Conservation (phyloP, 805 yeast genomes). For the Zygotorulaspora chibaensis region DNA sequence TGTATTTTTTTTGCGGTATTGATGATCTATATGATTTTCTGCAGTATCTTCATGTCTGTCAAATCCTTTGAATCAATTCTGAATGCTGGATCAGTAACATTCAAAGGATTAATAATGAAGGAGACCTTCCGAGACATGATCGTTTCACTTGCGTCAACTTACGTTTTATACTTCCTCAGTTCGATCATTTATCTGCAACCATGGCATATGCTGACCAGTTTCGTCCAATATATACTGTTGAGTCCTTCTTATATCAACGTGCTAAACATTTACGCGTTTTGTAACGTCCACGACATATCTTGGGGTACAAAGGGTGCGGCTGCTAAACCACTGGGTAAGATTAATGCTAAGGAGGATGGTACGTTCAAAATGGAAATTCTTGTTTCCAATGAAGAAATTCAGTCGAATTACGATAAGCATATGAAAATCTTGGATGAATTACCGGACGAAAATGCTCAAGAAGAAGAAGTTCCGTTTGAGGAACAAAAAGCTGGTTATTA, state of each 20-base stretch:
- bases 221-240: slow-evolving; percentile 73
- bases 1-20: slow-evolving; percentile 78
- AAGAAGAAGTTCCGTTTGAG: slow-evolving; percentile 36
- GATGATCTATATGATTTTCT: slow-evolving; percentile 86
- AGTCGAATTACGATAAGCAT: slow-evolving; percentile 63
- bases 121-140: slow-evolving; percentile 78
- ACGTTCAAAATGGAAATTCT: slow-evolving; percentile 69
- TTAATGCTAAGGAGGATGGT: slow-evolving; percentile 63
- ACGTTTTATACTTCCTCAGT: slow-evolving; percentile 71
- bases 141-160: slow-evolving; percentile 82
- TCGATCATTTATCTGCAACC: slow-evolving; percentile 85
- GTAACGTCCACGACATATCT: slow-evolving; percentile 92
- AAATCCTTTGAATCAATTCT: slow-evolving; percentile 56
- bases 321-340: slow-evolving; percentile 75
- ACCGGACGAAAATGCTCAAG: slow-evolving; percentile 36
- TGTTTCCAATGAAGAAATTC: slow-evolving; percentile 70
- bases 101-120: slow-evolving; percentile 52
- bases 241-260: slow-evolving; percentile 91
- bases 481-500: slow-evolving; percentile 75
- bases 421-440: slow-evolving; percentile 50
- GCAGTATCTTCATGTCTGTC: slow-evolving; percentile 76
- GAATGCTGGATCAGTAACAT: slow-evolving; percentile 34
- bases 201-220: slow-evolving; percentile 86
- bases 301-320: slow-evolving; percentile 96
- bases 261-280: slow-evolving; percentile 88